A percentile compares a stretch with the other conserved stretches of the same genome.
Conservation (phyloP, 805 yeast genomes). For the Isabelozyma heimii region DNA sequence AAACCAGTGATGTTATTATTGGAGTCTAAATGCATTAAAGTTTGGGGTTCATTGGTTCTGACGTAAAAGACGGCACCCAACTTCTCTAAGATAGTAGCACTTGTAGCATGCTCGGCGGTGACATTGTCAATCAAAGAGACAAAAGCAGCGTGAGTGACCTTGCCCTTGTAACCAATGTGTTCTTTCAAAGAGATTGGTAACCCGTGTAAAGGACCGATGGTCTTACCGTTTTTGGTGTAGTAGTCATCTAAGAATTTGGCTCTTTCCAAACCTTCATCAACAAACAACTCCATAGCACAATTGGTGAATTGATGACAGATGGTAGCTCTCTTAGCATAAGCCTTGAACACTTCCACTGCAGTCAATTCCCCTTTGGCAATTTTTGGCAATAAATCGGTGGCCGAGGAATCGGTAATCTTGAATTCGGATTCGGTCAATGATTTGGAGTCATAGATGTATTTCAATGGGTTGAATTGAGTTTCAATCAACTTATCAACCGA, state of each 20-base stretch:
- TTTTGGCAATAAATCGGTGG: constrained; percentile 19
- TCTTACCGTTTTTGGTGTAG: constrained; percentile 43
- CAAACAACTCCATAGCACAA: constrained; percentile 45
- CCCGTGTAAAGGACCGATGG: constrained; percentile 65
- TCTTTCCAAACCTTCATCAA: constrained; percentile 55
- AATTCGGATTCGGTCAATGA: constrained; percentile 33
- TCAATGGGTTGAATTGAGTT: constrained; percentile 34
- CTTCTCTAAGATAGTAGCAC: constrained; percentile 31
- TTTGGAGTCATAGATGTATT: constrained; percentile 32
- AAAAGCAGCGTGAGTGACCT: constrained; percentile 37
- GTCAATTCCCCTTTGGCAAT: constrained; percentile 32
- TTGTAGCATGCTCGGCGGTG: constrained; percentile 26
- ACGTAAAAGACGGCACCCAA: constrained; percentile 44
- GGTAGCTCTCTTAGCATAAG: constrained; percentile 40
- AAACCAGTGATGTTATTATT: constrained; percentile 38
- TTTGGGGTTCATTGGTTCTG: constrained; percentile 45
- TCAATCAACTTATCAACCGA: constrained; percentile 25
- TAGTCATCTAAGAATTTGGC: constrained; percentile 57
- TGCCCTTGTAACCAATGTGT: constrained; percentile 35
- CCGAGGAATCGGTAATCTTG: constrained; percentile 36
- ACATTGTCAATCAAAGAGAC: constrained; percentile 33
- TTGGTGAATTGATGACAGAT: constrained; percentile 45
- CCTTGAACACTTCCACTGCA: constrained; percentile 37
- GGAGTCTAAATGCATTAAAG: constrained; percentile 44
- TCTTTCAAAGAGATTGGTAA: constrained; percentile 63